Conservation (phyloP, 169 alveolate species). For the Eimeria falciformis region DNA sequence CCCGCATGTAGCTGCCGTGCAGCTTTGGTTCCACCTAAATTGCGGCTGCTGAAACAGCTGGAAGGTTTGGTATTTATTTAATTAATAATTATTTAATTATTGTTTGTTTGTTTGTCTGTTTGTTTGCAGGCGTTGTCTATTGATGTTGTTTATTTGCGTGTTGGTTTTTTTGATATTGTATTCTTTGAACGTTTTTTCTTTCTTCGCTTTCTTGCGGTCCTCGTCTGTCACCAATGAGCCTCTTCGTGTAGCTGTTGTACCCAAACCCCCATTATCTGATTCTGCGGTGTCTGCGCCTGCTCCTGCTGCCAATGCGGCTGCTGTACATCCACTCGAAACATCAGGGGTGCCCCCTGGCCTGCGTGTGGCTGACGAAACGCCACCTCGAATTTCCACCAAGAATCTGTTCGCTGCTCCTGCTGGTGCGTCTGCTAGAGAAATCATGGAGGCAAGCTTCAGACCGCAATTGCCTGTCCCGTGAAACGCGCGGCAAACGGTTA, state of each 20-base stretch:
- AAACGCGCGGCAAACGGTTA: too few species aligned
- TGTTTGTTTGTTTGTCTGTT: too few species aligned
- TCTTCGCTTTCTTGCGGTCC: neutral
- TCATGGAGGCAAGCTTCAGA: neutral
- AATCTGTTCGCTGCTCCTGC: neutral
- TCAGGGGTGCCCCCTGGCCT: neutral
- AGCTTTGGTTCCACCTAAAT: too few species aligned
- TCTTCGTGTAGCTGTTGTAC: neutral
- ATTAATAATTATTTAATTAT: too few species aligned
- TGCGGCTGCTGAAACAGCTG: too few species aligned
- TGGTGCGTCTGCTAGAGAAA: neutral
- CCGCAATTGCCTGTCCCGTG: constrained; percentile 27
- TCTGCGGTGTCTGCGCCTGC: neutral
- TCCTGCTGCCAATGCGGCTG: neutral
- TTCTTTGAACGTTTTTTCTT: neutral
- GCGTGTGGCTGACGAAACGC: neutral
- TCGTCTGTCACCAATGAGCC: neutral
- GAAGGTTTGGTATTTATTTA: too few species aligned
- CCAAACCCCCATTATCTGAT: neutral
- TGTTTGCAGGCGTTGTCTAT: constrained; percentile 1
- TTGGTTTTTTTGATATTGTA: neutral
- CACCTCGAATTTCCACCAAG: neutral
- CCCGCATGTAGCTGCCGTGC: neutral
- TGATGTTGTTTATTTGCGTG: neutral
- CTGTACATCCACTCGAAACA: neutral